Evolutionary conservation across 83 land plant genomes (phyloP), one percentile per base, ranked within the genome.

Genomic region (Picea engelmannii): DNA sequence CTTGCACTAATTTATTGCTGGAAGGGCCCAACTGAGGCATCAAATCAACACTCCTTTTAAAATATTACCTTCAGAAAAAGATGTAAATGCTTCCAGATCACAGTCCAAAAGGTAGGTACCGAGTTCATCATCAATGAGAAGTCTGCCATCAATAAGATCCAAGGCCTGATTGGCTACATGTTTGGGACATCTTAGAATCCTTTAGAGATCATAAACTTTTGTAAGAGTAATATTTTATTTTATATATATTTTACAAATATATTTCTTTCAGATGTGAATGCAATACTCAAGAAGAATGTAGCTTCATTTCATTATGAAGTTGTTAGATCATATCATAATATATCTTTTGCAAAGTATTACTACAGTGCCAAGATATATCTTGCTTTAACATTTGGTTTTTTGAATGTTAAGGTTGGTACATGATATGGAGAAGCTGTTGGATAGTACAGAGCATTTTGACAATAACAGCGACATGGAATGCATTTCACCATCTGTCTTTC

Each of bases 371-470:
- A 21, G 78, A 49, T 74, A 16, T 52, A 23, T 49, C 12, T 74
- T 74, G 15, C 15, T 74, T 74, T 74, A 23, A 49, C 6, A 6
- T 74, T 47, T 74, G 17, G 13, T 60, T 44, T 49, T 10, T 59
- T 23, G 20, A 55, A 74, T 49, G 78, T 21, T 25, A 66, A 74
- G 78, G 78, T 74, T 49, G 60, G 78, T 74, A 59, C 78, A 74
- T 0, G 78, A 74, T 59, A 44, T 44, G 60, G 78, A 74, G 59
- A 74, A 74, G 25, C 23, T 74, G 78, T 74, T 74, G 78, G 58
- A 74, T 52, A 23, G 49, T 20, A 47, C 78, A 49, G 78, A 74
- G 78, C 78, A 74, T 21, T 31, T 47, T 23, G 60, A 74, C 60
- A 74, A 49, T 74, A 49, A 49, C 3, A 74, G 55, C 18, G 60